Conservation (phyloP, 2,329 filamentous ascomycete species). For the Colletotrichum graminicola region DNA sequence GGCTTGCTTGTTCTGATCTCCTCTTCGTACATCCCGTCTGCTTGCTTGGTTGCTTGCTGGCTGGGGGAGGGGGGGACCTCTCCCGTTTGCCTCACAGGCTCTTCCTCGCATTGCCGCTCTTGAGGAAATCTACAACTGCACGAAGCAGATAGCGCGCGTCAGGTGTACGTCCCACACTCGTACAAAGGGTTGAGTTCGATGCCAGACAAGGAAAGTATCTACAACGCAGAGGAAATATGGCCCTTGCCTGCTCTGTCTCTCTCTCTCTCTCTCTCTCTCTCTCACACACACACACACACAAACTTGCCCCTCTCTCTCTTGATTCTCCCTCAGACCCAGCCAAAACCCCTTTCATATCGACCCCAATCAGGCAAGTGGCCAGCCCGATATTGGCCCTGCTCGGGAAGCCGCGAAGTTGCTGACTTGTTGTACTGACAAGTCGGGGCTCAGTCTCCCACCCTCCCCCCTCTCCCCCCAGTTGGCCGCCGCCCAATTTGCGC, state of each 20-base stretch:
- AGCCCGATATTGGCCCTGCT: constrained; percentile 27
- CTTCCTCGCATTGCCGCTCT: background rate
- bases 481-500: constrained; percentile 23
- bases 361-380: constrained; percentile 38
- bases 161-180: constrained; percentile 10
- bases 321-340: constrained; percentile 1
- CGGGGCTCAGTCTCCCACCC: background rate
- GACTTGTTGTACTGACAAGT: constrained; percentile 2
- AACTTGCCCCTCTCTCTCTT: background rate
- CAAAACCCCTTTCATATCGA: background rate
- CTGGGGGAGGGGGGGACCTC: background rate
- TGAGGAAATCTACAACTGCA: constrained; percentile 5
- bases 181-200: constrained; percentile 1
- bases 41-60: background rate
- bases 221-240: background rate
- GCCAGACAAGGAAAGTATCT: constrained; percentile 2
- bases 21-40: background rate
- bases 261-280: background rate
- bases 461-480: background rate
- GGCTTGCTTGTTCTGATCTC: background rate
- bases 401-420: background rate
- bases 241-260: too few relatives aligned
- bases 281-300: too few relatives aligned
- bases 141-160: constrained; percentile 12
- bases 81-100: constrained; percentile 4